A percentile compares a stretch with the other conserved stretches of the same genome.
Conservation (phyloP, 805 yeast species). For the Kuraishia capsulata region DNA sequence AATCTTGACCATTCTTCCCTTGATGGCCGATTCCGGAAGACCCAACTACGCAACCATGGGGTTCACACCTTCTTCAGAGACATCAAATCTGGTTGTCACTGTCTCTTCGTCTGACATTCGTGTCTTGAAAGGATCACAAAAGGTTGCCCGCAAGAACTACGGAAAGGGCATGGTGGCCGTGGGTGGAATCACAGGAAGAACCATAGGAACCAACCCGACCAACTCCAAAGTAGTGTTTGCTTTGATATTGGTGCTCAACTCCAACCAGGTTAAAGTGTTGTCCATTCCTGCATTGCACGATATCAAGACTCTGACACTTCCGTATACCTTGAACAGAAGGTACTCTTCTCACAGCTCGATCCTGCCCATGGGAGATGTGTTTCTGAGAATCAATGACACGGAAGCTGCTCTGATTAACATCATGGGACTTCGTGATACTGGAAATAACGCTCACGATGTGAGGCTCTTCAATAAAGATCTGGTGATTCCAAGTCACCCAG, state of each 20-base stretch:
- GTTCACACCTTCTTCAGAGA: slow-evolving; percentile 50
- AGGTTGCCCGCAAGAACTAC: slow-evolving; percentile 54
- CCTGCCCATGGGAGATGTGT: slow-evolving; percentile 37
- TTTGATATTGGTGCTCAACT: slow-evolving; percentile 1
- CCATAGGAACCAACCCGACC: background rate
- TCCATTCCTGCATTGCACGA: slow-evolving; percentile 61
- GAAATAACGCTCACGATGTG: slow-evolving; percentile 30
- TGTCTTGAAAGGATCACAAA: slow-evolving; percentile 51
- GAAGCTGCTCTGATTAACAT: slow-evolving; percentile 46
- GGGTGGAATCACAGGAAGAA: slow-evolving; percentile 40
- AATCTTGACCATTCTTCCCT: slow-evolving; percentile 47
- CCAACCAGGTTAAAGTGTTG: slow-evolving; percentile 19
- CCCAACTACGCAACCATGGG: slow-evolving; percentile 57
- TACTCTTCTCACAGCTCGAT: slow-evolving; percentile 34
- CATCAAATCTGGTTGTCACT: slow-evolving; percentile 55
- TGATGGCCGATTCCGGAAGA: slow-evolving; percentile 50
- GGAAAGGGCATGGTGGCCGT: slow-evolving; percentile 37
- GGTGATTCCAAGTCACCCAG: slow-evolving; percentile 70
- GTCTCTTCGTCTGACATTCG: slow-evolving; percentile 54
- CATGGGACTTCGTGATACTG: slow-evolving; percentile 20
- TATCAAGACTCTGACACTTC: slow-evolving; percentile 35
- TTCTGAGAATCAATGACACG: slow-evolving; percentile 44
- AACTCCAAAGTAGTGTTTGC: background rate
- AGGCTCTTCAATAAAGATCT: slow-evolving; percentile 61
- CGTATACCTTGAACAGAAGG: slow-evolving; percentile 28